Evolutionary conservation across 2,329 filamentous ascomycete genomes (phyloP).

Genomic region (Xylariaceae sp.): DNA sequence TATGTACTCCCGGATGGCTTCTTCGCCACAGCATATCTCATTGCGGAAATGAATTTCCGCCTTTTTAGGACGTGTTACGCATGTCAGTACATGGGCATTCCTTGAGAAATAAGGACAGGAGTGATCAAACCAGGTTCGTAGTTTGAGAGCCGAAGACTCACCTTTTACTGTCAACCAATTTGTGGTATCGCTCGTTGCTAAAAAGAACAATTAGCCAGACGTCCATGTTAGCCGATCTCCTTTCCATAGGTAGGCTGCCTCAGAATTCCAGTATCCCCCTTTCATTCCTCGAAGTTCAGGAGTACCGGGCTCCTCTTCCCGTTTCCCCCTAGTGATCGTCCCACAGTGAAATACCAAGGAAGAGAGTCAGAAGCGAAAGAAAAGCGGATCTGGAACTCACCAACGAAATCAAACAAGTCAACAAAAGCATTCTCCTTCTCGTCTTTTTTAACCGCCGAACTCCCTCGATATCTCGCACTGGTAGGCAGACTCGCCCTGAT

Average conservation of each 20-base stretch:
- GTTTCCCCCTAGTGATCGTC: too few species aligned
- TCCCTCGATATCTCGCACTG: constrained; percentile 42
- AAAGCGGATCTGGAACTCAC: constrained; percentile 15
- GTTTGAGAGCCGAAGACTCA: constrained; percentile 6
- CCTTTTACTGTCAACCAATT: constrained; percentile 51
- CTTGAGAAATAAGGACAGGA: neutral
- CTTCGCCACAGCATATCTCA: constrained; percentile 52
- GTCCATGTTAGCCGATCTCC: neutral
- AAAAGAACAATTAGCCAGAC: neutral
- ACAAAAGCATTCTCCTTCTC: constrained; percentile 13
- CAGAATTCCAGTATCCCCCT: neutral
- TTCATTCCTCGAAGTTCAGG: neutral
- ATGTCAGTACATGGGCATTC: too few species aligned
- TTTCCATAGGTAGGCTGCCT: neutral
- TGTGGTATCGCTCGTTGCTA: constrained; percentile 53
- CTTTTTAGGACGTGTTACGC: too few species aligned
- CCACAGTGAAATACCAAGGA: too few species aligned
- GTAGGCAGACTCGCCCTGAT: constrained; percentile 61
- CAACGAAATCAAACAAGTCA: constrained; percentile 34
- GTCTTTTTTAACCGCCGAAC: neutral
- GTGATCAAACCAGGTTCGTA: neutral
- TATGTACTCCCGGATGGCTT: constrained; percentile 49
- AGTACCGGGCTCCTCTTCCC: too few species aligned
- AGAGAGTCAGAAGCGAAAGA: too few species aligned
- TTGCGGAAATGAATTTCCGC: constrained; percentile 55